These are phyloP conservation scores for Bipolaris gigantea DNA, from an alignment of 2,329 filamentous ascomycete genomes.

Conservation along the genomic window DNA sequence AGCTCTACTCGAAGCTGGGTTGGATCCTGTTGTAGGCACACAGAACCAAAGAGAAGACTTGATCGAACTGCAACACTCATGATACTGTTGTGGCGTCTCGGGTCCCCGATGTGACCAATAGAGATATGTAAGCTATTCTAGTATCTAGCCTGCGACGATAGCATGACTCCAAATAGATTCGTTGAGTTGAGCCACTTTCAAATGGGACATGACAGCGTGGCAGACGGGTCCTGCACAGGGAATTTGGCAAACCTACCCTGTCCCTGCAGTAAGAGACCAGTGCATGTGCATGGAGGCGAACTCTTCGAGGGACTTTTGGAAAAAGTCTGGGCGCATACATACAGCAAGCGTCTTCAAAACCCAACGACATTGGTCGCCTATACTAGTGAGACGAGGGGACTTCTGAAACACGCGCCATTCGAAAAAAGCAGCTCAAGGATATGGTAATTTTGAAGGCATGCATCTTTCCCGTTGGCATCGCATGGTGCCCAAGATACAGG, in stretches of 20 bases:
- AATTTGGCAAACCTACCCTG: neutral
- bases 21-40: neutral
- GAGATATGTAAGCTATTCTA: neutral
- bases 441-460: neutral
- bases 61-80: neutral
- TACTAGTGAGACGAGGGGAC: neutral
- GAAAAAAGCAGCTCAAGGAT: neutral
- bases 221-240: neutral
- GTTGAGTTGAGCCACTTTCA: neutral
- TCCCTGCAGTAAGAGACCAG: neutral
- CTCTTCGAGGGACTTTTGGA: neutral
- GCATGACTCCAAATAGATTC: neutral
- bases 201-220: neutral
- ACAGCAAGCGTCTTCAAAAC: neutral
- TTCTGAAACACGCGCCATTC: neutral
- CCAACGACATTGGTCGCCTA: neutral
- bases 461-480: neutral
- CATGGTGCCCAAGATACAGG: neutral
- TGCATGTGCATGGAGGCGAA: neutral
- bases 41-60: neutral
- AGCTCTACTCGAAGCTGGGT: neutral
- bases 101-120: neutral
- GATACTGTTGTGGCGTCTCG: neutral
- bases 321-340: neutral
- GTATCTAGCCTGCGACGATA: neutral